Conservation (phyloP, 495 filamentous ascomycete species). For the Geopyxis carbonaria region DNA sequence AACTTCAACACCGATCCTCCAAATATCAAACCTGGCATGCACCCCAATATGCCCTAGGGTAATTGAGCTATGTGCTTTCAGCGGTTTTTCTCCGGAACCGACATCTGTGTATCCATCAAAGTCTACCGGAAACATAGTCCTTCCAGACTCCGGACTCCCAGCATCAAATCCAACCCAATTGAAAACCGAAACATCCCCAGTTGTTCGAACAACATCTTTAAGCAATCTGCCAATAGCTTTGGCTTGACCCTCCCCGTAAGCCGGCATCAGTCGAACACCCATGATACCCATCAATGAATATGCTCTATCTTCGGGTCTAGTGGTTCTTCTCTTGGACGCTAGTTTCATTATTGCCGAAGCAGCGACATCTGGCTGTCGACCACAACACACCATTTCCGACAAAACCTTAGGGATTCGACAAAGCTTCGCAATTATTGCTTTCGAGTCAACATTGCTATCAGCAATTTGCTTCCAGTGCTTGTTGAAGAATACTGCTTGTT, state of each 20-base stretch:
- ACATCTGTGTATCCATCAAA: background rate
- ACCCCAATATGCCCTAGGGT: conserved; percentile 29
- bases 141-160: background rate
- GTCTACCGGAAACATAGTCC: no score
- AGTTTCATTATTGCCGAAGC: background rate
- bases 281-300: background rate
- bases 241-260: background rate
- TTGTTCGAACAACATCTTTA: background rate
- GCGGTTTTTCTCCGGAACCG: conserved; percentile 4
- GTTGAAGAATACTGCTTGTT: background rate
- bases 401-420: background rate
- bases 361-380: background rate
- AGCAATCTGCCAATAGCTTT: background rate
- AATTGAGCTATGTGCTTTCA: conserved; percentile 29
- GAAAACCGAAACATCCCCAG: background rate
- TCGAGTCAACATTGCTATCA: background rate
- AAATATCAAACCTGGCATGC: conserved; percentile 29
- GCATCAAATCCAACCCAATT: background rate
- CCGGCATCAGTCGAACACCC: background rate
- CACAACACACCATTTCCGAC: background rate
- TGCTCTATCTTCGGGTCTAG: background rate
- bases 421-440: background rate
- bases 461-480: background rate
- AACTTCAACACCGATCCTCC: conserved; percentile 27
- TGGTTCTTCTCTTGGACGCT: background rate